phyloP scores from a whole-genome alignment of 2,329 filamentous ascomycete genomes.

The Trichoderma koningii region DNA sequence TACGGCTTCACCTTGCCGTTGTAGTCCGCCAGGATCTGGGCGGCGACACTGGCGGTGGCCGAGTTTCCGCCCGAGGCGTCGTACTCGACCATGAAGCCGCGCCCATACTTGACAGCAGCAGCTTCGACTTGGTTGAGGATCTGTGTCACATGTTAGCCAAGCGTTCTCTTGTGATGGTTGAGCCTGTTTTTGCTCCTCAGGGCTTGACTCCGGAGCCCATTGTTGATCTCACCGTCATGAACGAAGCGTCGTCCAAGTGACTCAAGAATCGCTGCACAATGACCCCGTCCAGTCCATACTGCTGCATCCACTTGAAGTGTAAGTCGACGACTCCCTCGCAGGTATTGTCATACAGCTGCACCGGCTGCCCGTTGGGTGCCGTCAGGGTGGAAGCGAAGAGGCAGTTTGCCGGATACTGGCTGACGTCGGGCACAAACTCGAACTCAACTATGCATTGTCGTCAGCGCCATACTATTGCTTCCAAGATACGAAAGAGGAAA shows the following conservation, averaged over 20 bases:
- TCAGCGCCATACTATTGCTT: too few relatives aligned
- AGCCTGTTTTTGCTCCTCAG: not conserved
- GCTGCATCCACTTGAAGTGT: conserved; percentile 24
- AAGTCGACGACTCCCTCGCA: conserved; percentile 22
- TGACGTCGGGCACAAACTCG: conserved; percentile 24
- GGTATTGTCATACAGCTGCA: conserved; percentile 24
- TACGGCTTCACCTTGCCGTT: conserved; percentile 18
- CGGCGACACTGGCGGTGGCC: conserved; percentile 13
- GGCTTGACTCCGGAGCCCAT: not conserved
- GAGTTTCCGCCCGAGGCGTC: conserved; percentile 22
- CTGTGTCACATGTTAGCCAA: not conserved
- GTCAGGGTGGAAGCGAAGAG: conserved; percentile 11
- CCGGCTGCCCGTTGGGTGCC: conserved; percentile 15
- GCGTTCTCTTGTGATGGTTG: not conserved
- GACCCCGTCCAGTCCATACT: conserved; percentile 18
- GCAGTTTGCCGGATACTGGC: conserved; percentile 21
- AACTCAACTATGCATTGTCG: not conserved
- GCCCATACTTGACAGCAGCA: conserved; percentile 20
- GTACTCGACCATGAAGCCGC: conserved; percentile 25
- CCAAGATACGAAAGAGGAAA: too few relatives aligned
- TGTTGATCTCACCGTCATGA: conserved; percentile 11
- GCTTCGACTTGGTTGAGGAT: conserved; percentile 26
- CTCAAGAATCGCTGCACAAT: conserved; percentile 23
- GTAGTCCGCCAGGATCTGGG: conserved; percentile 18
- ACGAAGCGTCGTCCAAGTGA: conserved; percentile 7